Base-by-base conservation (phyloP, 768 basidiomycete genomes). In the Lentinula lateritia region DNA sequence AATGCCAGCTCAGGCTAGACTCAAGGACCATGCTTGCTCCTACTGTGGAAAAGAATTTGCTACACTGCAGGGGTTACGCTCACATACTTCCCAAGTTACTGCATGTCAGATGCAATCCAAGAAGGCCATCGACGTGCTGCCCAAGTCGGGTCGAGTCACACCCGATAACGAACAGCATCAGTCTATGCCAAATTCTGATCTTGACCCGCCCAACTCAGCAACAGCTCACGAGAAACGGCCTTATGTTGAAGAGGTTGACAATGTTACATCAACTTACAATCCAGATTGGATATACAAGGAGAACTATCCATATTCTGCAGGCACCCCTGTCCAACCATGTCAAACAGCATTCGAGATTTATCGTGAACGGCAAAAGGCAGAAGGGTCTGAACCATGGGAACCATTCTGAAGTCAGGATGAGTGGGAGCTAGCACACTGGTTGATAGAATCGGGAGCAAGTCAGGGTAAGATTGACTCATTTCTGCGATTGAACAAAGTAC, bases 361-460 rank as follows among this genome's bases (percentile, higher is more conserved):
- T 52, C 18, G 55, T 2, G 61, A 62, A 6, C 41, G 50, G 7
- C 65, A 67, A 45, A 63, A 16, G 23, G 20, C 16, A 18, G 50
- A 16, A 16, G 62, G 64, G 60, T 61, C 53, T 32, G 42, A 28
- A 36, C 38, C 64, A 63, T 45, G 72, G 72, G 61, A 56, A 1
- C 73, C 73, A 13, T 76, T 75, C 52, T 39, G 58, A 10, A 55
- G 63, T 34, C 50, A 66, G 41, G 70, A 72, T 8, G 72, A 77
- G 36, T 74, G 73, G 67, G 69, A 70, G 45, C 58, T 76, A 0
- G 76, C 68, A 0, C 54, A 52, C 15, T 77, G 72, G 73, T 55
- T 77, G 38, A 68, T 71, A 43, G 66, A 63, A 1, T 61, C 63
- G 16, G 68, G 64, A 52, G 42, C 71, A 15, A 66, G 73, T 2